A percentile compares a stretch with the other conserved stretches of the same genome.
These are phyloP conservation scores for Flaveria trinervia DNA, from an alignment of 129 eudicot species.

Conservation along the genomic window DNA sequence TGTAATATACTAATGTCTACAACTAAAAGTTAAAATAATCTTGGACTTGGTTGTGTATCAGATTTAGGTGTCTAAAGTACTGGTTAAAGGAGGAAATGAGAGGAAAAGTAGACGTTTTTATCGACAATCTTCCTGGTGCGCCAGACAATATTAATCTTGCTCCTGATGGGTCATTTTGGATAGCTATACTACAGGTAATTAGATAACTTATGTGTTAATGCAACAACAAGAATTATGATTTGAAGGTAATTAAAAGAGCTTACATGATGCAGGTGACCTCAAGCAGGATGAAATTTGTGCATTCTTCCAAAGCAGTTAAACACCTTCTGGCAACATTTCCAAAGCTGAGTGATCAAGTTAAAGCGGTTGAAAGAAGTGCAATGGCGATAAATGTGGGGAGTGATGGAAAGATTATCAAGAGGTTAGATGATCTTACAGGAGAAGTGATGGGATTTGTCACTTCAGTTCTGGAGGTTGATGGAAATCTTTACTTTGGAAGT, in stretches of 20 bases:
- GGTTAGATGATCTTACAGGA: constrained; percentile 66
- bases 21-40: not conserved
- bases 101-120: constrained; percentile 66
- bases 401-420: constrained; percentile 58
- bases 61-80: constrained; percentile 75
- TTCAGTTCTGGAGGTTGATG: constrained; percentile 69
- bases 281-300: constrained; percentile 44
- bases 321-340: constrained; percentile 58
- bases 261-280: constrained; percentile 40
- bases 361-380: constrained; percentile 37
- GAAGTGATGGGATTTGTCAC: constrained; percentile 70
- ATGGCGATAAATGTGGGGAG: constrained; percentile 59
- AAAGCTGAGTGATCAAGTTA: constrained; percentile 30
- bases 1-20: not conserved
- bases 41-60: constrained; percentile 13
- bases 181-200: constrained; percentile 64
- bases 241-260: constrained; percentile 17
- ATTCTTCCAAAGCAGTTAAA: constrained; percentile 44
- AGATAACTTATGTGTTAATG: not conserved
- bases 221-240: not conserved
- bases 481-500: constrained; percentile 68
- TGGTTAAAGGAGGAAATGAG: constrained; percentile 64
- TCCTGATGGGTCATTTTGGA: constrained; percentile 94
- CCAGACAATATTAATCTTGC: constrained; percentile 92
- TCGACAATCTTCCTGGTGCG: constrained; percentile 79